Evolutionary conservation across 495 filamentous ascomycete genomes (phyloP), one percentile per base, ranked within the genome.

Genomic region (Sabuloglossum arenarium): DNA sequence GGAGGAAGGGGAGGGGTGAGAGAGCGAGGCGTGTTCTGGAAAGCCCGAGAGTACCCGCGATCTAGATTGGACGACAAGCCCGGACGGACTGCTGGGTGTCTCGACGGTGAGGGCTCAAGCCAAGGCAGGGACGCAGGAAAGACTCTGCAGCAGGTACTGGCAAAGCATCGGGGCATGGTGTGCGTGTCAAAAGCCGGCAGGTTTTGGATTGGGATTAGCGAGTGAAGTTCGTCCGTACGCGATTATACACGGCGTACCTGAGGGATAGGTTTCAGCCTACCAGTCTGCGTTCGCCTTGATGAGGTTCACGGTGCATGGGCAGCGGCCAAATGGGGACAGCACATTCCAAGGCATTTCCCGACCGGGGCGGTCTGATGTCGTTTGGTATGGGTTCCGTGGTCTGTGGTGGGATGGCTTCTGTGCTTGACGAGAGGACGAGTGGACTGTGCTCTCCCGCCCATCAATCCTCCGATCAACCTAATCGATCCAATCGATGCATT

Each of bases 181-280:
- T 39, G 34, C 34, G 12, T 39, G 34, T 39, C 34, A 39, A 39
- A 9, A 6, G 34, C 34, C 12, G 14, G 34, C 34, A 39, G 34
- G 6, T 39, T 39, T n/a, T n/a, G n/a, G n/a, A 12, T 39, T 16
- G 2, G 34, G 34, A 5, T 39, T 49, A 49, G 45, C 45, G 45
- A 49, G 45, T 49, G 45, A 49, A 49, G 45, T 49, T 49, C 45
- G 45, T 49, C 45, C 45, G 45, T 49, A 49, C 21, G 10, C 34
- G 16, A n/a, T n/a, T 16, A 39, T 8, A 8, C 8, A 8, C 16
- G 34, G 8, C 45, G 45, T 49, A 49, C 45, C 45, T 49, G 45
- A 49, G 16, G 34, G 34, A 39, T 5, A 39, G 34, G 34, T 39
- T 39, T 39, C 34, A 39, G 34, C 34, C 14, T 39, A 12, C 34